Conservation (phyloP, 2,329 filamentous ascomycete genomes). For the Hymenoscyphus repandus region DNA sequence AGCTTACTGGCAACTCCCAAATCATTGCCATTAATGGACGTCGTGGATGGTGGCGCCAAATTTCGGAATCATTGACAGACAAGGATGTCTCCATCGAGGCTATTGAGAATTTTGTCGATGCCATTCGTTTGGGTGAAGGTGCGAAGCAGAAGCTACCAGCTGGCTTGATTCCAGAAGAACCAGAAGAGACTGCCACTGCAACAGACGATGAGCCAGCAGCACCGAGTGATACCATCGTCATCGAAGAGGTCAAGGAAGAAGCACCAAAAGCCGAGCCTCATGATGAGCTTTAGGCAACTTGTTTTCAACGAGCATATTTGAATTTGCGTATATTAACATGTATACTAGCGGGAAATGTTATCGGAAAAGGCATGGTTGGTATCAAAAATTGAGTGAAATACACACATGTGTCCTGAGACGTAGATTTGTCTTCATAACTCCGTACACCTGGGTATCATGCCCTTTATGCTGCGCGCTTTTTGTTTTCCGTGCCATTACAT, state of each 20-base stretch:
- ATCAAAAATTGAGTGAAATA: not conserved
- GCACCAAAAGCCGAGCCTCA: conserved; percentile 15
- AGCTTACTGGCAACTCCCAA: conserved; percentile 57
- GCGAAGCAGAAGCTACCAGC: conserved; percentile 70
- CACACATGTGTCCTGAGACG: not conserved
- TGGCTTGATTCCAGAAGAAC: conserved; percentile 45
- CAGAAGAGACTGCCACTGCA: conserved; percentile 30
- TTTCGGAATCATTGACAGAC: conserved; percentile 36
- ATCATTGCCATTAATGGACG: conserved; percentile 81
- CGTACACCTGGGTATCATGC: conserved; percentile 24
- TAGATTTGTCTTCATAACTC: conserved; percentile 8
- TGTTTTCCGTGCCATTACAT: not conserved
- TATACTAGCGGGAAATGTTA: conserved; percentile 6
- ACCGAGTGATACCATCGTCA: conserved; percentile 5
- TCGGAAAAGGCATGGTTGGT: not conserved
- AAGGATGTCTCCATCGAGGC: conserved; percentile 49
- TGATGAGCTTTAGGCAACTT: conserved; percentile 18
- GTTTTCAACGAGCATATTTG: too few species aligned
- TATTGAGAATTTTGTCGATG: conserved; percentile 83
- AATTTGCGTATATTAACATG: conserved; percentile 5
- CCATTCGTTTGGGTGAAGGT: conserved; percentile 84
- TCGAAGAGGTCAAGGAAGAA: conserved; percentile 18
- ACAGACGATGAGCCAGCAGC: conserved; percentile 27
- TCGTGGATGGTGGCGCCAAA: conserved; percentile 79
- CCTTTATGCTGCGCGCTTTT: not conserved